Conservation (phyloP, 345 rosid genomes). For the Raphanus raphanistrum region DNA sequence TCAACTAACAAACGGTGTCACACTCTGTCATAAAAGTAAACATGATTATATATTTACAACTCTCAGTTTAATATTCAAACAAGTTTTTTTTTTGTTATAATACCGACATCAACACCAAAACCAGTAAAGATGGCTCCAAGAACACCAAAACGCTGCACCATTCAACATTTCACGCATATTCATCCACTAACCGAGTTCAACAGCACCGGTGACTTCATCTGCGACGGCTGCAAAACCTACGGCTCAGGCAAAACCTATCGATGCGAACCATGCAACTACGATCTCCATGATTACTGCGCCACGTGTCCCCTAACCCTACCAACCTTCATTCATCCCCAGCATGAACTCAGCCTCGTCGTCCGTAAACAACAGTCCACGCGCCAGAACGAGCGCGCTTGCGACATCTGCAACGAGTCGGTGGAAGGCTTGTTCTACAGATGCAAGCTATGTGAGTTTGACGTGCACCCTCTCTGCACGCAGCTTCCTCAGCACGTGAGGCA, state of each 20-base stretch:
- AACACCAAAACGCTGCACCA: conserved; percentile 22
- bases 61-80: conserved; percentile 14
- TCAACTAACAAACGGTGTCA: conserved; percentile 22
- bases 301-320: conserved; percentile 38
- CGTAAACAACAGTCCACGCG: conserved; percentile 29
- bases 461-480: conserved; percentile 44
- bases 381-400: conserved; percentile 32
- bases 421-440: conserved; percentile 46
- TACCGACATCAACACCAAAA: conserved; percentile 9
- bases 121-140: conserved; percentile 27
- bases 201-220: conserved; percentile 29
- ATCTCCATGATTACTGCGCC: conserved; percentile 48
- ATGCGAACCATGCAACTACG: conserved; percentile 34
- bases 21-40: conserved; percentile 26
- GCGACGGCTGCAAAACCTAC: conserved; percentile 42
- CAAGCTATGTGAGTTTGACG: conserved; percentile 43
- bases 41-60: conserved; percentile 25
- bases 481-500: conserved; percentile 36
- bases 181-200: conserved; percentile 37
- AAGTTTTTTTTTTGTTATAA: neutral
- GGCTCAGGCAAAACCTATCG: conserved; percentile 39
- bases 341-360: conserved; percentile 33
- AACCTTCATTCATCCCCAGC: conserved; percentile 41
- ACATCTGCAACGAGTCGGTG: conserved; percentile 38
- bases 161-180: conserved; percentile 39